Conservation (phyloP, 2,329 filamentous ascomycete species). For the Paracoccidioides brasiliensis region DNA sequence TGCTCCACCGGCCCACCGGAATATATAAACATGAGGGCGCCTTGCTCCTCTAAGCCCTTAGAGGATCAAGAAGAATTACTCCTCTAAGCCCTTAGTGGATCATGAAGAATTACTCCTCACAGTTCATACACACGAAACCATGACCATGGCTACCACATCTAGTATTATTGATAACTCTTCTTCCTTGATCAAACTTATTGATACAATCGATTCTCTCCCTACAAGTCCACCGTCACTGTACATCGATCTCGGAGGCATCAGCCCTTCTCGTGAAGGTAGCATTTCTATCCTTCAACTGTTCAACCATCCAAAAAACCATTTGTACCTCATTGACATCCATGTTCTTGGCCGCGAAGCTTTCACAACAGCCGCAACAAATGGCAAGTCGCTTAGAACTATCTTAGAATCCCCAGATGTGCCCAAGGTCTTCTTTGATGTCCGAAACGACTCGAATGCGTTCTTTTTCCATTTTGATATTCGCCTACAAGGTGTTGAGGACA, state of each 20-base stretch:
- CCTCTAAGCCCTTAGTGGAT: no score
- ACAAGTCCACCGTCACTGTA: constrained; percentile 28
- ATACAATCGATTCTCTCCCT: constrained; percentile 15
- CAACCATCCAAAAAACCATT: constrained; percentile 16
- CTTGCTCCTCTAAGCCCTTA: no score
- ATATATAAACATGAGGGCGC: no score
- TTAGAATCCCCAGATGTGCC: constrained; percentile 32
- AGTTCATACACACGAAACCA: neutral
- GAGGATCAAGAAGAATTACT: no score
- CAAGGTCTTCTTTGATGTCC: constrained; percentile 48
- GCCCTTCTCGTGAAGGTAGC: constrained; percentile 31
- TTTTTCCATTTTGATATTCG: constrained; percentile 33
- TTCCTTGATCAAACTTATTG: constrained; percentile 9
- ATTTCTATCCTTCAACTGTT: constrained; percentile 36
- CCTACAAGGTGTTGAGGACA: constrained; percentile 36
- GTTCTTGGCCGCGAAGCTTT: constrained; percentile 29
- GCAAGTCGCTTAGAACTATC: constrained; percentile 25
- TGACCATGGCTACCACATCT: neutral
- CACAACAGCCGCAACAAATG: constrained; percentile 16
- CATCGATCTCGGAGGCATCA: constrained; percentile 38
- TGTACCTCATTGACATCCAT: constrained; percentile 37
- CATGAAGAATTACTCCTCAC: no score
- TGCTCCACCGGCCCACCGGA: no score
- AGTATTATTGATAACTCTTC: constrained; percentile 1
- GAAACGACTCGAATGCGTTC: constrained; percentile 45